These are phyloP conservation scores for Globisporangium irregulare DNA, from an alignment of 352 stramenopile genomes.

Conservation along the genomic window DNA sequence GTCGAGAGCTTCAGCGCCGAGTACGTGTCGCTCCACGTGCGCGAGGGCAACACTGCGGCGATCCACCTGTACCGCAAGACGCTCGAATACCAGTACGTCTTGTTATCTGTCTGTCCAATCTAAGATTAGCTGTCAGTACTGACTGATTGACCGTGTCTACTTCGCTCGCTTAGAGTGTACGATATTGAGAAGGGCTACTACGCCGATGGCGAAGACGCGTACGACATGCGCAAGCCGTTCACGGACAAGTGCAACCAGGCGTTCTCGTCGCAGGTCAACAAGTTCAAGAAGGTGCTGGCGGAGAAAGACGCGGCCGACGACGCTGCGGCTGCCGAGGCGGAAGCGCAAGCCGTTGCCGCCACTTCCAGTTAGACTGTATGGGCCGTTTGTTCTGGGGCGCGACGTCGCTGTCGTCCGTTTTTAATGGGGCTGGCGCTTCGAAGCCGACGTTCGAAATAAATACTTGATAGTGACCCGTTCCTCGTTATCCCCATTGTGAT, in stretches of 20 bases:
- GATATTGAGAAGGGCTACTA: conserved; percentile 99
- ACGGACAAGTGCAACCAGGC: conserved; percentile 86
- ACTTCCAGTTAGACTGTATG: conserved; percentile 16
- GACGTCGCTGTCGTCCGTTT: not conserved
- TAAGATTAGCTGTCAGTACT: not conserved
- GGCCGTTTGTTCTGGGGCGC: not conserved
- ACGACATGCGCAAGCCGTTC: conserved; percentile 97
- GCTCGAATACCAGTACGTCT: conserved; percentile 93
- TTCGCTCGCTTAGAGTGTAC: conserved; percentile 79
- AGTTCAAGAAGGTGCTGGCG: conserved; percentile 74
- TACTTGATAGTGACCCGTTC: not conserved
- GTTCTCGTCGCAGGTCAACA: conserved; percentile 80
- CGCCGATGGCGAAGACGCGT: conserved; percentile 99
- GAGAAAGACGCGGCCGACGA: conserved; percentile 55
- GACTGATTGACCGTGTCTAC: not conserved
- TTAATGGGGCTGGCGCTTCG: not conserved
- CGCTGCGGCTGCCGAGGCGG: conserved; percentile 18
- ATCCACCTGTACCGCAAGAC: conserved; percentile 99
- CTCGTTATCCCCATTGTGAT: not conserved
- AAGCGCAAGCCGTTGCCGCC: not conserved
- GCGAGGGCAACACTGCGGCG: conserved; percentile 96
- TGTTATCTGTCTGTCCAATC: not conserved
- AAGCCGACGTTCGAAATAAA: not conserved
- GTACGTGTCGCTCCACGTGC: conserved; percentile 99
- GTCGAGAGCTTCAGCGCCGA: conserved; percentile 96